These are phyloP conservation scores for Puccinia triticina DNA, from an alignment of 1,284 basidiomycete species.

Conservation along the genomic window DNA sequence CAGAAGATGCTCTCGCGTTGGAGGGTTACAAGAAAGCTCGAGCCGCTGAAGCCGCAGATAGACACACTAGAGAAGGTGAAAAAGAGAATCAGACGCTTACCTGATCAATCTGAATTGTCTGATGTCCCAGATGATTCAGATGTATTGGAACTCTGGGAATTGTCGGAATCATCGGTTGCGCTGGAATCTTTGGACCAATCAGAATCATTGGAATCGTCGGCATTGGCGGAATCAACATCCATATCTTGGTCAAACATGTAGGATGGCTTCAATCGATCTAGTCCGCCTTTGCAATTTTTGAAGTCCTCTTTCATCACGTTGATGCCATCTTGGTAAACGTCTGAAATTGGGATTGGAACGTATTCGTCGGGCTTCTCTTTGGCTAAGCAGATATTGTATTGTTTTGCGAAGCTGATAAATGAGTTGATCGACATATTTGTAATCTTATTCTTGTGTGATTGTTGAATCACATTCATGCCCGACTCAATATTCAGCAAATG, in stretches of 20 bases:
- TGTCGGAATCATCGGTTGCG: neutral
- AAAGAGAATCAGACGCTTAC: neutral
- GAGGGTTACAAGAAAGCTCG: neutral
- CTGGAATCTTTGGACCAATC: neutral
- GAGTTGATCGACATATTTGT: neutral
- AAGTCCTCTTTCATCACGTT: neutral
- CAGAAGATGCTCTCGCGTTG: neutral
- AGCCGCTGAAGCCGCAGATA: neutral
- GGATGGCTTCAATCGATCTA: neutral
- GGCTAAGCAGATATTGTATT: neutral
- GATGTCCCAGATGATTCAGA: neutral
- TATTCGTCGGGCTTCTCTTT: neutral
- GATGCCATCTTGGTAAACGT: neutral
- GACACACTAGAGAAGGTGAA: neutral
- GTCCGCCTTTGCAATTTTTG: too few species aligned
- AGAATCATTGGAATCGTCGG: too few species aligned
- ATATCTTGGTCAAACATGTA: neutral
- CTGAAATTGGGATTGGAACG: neutral
- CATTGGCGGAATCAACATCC: neutral
- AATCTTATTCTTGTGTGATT: constrained; percentile 3
- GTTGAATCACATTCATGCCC: constrained; percentile 10
- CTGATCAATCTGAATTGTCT: neutral
- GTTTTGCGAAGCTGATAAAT: neutral
- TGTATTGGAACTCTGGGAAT: neutral
- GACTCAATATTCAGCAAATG: neutral